phyloP scores from a whole-genome alignment of 768 basidiomycete species.

The Naganishia vishniacii region DNA sequence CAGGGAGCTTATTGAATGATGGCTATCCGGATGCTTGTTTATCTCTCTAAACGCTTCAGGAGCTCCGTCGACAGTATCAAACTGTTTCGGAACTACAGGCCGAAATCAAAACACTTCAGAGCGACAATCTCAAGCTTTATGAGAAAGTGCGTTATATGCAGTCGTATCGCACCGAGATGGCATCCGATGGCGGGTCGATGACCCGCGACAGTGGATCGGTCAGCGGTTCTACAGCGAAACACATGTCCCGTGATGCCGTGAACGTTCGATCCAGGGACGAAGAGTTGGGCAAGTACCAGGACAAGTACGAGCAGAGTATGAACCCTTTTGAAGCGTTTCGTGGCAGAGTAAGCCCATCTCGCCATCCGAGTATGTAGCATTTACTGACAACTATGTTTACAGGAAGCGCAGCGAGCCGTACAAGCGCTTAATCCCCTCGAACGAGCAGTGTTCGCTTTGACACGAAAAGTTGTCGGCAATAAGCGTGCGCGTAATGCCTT shows the following conservation, averaged over 20 bases:
- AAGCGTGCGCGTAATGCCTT: constrained; percentile 84
- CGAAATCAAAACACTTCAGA: constrained; percentile 85
- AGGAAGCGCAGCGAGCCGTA: constrained; percentile 95
- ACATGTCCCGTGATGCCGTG: constrained; percentile 90
- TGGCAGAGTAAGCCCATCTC: constrained; percentile 66
- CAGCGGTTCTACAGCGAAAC: constrained; percentile 78
- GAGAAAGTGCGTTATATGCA: constrained; percentile 99
- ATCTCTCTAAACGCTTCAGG: constrained; percentile 52
- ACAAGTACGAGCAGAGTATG: constrained; percentile 92
- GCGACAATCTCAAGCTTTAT: constrained; percentile 94
- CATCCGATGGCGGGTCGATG: constrained; percentile 57
- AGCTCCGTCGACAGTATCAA: constrained; percentile 91
- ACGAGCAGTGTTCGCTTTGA: constrained; percentile 75
- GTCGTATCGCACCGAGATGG: constrained; percentile 72
- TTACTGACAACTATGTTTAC: constrained; percentile 2
- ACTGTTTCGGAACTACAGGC: constrained; percentile 86
- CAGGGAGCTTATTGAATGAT: background rate
- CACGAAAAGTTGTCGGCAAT: constrained; percentile 78
- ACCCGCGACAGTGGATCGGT: constrained; percentile 49
- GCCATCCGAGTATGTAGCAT: background rate
- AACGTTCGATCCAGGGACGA: constrained; percentile 57
- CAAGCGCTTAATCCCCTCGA: constrained; percentile 87
- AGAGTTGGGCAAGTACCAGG: constrained; percentile 81
- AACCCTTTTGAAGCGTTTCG: constrained; percentile 98
- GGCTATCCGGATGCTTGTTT: background rate